Conservation (phyloP, 2,329 filamentous ascomycete genomes). For the Corinectria fuckeliana region DNA sequence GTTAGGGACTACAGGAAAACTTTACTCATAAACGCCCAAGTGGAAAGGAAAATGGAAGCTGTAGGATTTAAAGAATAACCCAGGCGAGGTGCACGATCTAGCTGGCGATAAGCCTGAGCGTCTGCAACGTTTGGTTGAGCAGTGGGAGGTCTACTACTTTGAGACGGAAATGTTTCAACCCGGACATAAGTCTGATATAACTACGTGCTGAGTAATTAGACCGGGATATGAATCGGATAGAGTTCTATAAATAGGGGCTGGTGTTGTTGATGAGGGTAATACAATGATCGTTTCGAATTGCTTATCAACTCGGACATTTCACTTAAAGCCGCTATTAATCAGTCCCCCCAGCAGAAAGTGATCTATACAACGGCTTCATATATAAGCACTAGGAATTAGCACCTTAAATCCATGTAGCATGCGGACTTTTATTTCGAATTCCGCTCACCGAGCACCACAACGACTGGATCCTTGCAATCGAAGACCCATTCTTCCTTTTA, state of each 20-base stretch:
- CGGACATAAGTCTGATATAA: background rate
- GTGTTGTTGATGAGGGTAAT: too few species aligned
- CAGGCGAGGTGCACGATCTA: conserved; percentile 12
- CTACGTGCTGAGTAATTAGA: background rate
- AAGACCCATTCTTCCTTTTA: too few species aligned
- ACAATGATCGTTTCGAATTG: background rate
- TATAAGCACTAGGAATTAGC: too few species aligned
- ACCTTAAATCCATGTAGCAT: too few species aligned
- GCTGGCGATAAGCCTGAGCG: background rate
- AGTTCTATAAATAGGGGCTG: background rate
- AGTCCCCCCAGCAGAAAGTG: too few species aligned
- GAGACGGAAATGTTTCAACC: conserved; percentile 17
- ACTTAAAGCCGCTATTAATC: too few species aligned
- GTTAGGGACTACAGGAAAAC: conserved; percentile 62
- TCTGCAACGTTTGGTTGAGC: conserved; percentile 2
- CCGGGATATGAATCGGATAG: too few species aligned
- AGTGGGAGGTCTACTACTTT: conserved; percentile 16
- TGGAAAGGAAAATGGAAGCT: conserved; percentile 19
- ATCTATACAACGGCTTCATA: too few species aligned
- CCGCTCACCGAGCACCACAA: too few species aligned
- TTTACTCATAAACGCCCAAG: conserved; percentile 52
- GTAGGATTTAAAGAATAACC: conserved; percentile 14
- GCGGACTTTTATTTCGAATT: too few species aligned
- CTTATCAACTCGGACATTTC: background rate
- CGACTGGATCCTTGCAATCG: too few species aligned